These are phyloP conservation scores for Rhynchosporium agropyri DNA, from an alignment of 2,329 filamentous ascomycete species.

Conservation along the genomic window DNA sequence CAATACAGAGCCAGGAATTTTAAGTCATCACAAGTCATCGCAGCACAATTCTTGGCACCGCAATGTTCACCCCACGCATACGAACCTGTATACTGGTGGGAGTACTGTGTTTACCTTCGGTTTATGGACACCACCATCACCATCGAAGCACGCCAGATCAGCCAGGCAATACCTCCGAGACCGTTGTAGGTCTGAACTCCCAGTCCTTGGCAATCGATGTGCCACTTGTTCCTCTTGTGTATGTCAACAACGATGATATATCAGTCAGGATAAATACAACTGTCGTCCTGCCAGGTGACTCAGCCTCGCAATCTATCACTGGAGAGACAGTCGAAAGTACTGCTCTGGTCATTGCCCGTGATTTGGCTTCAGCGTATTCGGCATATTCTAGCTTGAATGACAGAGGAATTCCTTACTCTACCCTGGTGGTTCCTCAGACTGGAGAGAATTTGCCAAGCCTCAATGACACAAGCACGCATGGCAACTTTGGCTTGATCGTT, in stretches of 20 bases:
- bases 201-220: slow-evolving; percentile 21
- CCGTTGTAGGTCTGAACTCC: slow-evolving; percentile 18
- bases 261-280: slow-evolving; percentile 18
- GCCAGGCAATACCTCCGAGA: slow-evolving; percentile 8
- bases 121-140: slow-evolving; percentile 19
- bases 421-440: slow-evolving; percentile 55
- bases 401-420: slow-evolving; percentile 62
- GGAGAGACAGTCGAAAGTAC: slow-evolving; percentile 44
- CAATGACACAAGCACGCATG: slow-evolving; percentile 49
- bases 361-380: slow-evolving; percentile 51
- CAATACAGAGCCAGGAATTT: not conserved
- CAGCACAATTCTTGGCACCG: slow-evolving; percentile 10
- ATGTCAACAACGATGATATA: slow-evolving; percentile 9
- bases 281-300: not conserved
- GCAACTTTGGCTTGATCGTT: slow-evolving; percentile 63
- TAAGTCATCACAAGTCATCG: slow-evolving; percentile 1
- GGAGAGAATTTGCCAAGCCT: slow-evolving; percentile 55
- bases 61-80: slow-evolving; percentile 21
- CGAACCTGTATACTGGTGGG: slow-evolving; percentile 21
- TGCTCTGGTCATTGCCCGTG: slow-evolving; percentile 58
- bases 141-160: slow-evolving; percentile 14
- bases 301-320: not conserved
- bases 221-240: slow-evolving; percentile 8
- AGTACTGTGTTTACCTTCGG: slow-evolving; percentile 23
- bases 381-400: slow-evolving; percentile 58